phyloP scores from a whole-genome alignment of 176 grass and related monocot species.

The Triticum timopheevii region DNA sequence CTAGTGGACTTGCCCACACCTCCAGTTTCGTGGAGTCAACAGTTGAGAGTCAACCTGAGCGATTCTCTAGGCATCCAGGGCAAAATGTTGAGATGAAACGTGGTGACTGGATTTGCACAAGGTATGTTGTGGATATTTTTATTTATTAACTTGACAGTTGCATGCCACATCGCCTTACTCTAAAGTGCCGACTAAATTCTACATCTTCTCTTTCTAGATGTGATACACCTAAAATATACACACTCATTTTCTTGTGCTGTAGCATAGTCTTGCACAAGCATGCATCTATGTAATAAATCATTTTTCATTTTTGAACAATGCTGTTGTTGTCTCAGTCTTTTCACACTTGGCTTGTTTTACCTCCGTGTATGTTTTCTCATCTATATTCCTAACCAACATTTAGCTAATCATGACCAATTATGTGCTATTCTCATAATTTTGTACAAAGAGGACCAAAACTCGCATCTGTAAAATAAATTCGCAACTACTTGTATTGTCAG shows the following conservation, averaged over 20 bases:
- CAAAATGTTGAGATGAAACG: conserved; percentile 85
- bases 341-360: conserved; percentile 4
- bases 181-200: not conserved
- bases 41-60: conserved; percentile 39
- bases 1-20: conserved; percentile 17
- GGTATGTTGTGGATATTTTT: conserved; percentile 39
- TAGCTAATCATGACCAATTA: not conserved
- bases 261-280: not conserved
- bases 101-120: conserved; percentile 93
- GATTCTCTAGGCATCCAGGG: conserved; percentile 38
- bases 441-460: not conserved
- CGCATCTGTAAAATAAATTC: not conserved
- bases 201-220: conserved; percentile 1
- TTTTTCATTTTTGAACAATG: conserved; percentile 2
- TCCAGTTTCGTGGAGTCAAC: conserved; percentile 39
- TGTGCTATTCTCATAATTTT: conserved; percentile 17
- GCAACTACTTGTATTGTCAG: not conserved
- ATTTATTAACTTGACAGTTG: not conserved
- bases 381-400: not conserved
- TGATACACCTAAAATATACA: not conserved
- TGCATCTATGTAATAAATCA: not conserved
- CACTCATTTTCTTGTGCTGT: not conserved
- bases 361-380: not conserved
- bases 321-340: conserved; percentile 6
- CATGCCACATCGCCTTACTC: not conserved